Base-by-base conservation (phyloP, 306 rosid species). In the Hippophae gyantsensis region DNA sequence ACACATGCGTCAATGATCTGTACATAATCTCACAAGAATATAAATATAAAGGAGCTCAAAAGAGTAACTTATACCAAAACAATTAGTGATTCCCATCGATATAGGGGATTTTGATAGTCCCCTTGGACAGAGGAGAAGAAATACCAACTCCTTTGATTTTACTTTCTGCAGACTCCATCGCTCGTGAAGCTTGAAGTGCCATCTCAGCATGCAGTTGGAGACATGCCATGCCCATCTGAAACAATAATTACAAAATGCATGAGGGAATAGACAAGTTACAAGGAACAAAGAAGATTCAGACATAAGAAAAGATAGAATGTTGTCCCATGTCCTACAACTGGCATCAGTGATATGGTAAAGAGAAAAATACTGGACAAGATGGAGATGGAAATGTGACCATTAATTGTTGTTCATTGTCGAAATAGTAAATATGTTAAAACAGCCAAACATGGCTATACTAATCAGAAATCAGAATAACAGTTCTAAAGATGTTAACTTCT, bases 141-240 rank as follows among this genome's bases (percentile, higher is more conserved):
- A 87, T 78, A 48, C 61, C 70, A 56, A 84, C 72, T 26, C 73
- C 57, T 66, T 68, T 74, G 63, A 74, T 55, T 10, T 84, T 65
- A 58, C 76, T 81, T 72, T 80, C 82, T 62, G 71, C 61, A 9
- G 95, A 83, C 67, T 92, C 93, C 66, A 92, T 66, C 0, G 89
- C 80, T 74, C 98, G 78, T 40, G 98, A 63, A 58, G 98, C 84
- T 76, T 81, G 98, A 67, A 87, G 96, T 54, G 98, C 98, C 96
- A 92, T 83, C 79, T 92, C 98, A 6, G 93, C 84, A 64, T 92
- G 96, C 54, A 92, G 93, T 80, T 81, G 93, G 48, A 87, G 72
- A 69, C 96, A 87, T 66, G 79, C 72, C 83, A 83, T 66, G 62
- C 96, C 98, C 93, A 85, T 87, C 96, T 87, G 54, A 56, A 18